Base-by-base conservation (phyloP, 257 asterid genomes). In the Lycium ferocissimum region DNA sequence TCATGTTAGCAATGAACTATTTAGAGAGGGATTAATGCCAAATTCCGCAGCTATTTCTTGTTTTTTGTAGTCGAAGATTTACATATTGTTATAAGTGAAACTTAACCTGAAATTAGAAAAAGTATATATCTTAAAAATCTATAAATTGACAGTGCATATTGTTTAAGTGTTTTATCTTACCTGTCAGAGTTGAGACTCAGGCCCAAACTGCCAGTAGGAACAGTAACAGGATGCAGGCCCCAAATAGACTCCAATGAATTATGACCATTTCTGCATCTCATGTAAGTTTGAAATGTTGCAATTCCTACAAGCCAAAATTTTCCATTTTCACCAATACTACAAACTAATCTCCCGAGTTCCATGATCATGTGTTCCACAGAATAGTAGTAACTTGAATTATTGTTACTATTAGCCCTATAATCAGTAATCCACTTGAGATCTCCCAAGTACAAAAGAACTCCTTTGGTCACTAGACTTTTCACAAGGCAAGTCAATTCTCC, bases 401-500 rank as follows among this genome's bases (percentile, higher is more conserved):
- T 51, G 70, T n/a, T 17, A 59, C 85, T 65, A 49, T 11, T 85
- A 15, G 81, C 90, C 84, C 91, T 88, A 82, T 87, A 94, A 82
- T 95, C 95, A 87, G 89, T 69, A 20, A 95, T 90, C 98, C 98
- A 93, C 69, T 92, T 92, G 14, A 95, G 86, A 84, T 95, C 98
- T 66, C 99, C 99, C 9, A 94, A 87, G 84, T 94, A 95, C 81
- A 95, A 81, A 38, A 95, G 91, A 7, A 92, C 97, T 13, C 98
- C 99, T 82, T 90, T 94, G 0, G 67, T 54, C 7, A 88, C 84
- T 6, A 91, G 85, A 61, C 96, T 88, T 89, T 84, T 89, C 53
- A 94, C 93, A 15, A 92, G 87, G 14, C 92, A 82, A 0, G 86
- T 86, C 15, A 95, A 62, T 81, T 93, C 99, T 33, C 89, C 93